Percentiles rank a stretch among this genome's conserved stretches.
These are phyloP conservation scores for Xerocomus brunneocitrinus DNA, from an alignment of 768 basidiomycete genomes.

Conservation along the genomic window DNA sequence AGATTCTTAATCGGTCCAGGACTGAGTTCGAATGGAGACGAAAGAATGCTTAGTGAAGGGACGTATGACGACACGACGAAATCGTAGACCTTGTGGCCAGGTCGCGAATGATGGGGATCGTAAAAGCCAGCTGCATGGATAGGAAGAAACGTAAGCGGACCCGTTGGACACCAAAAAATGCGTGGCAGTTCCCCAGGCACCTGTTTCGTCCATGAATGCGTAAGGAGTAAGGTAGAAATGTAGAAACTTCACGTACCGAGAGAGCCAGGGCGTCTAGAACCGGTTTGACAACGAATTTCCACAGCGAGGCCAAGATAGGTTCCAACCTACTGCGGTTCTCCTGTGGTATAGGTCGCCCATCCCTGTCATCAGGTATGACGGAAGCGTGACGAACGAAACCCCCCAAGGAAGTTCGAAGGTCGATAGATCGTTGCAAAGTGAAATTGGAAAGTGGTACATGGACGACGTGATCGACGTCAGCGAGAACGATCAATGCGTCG, in stretches of 20 bases:
- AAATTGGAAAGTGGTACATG: neutral
- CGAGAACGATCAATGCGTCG: neutral
- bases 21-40: neutral
- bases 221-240: too few relatives aligned
- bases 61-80: constrained; percentile 23
- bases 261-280: constrained; percentile 2
- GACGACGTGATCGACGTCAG: neutral
- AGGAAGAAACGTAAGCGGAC: neutral
- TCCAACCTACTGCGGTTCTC: neutral
- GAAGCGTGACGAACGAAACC: neutral
- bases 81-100: neutral
- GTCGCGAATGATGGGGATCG: neutral
- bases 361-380: neutral
- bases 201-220: neutral
- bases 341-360: neutral
- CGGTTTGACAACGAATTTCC: constrained; percentile 4
- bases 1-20: neutral
- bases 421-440: neutral
- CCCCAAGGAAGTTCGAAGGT: neutral
- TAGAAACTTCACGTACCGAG: neutral
- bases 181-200: neutral
- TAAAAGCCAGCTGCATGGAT: constrained; percentile 3
- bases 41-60: constrained; percentile 23
- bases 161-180: constrained; percentile 2
- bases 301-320: constrained; percentile 1